Percentiles rank a stretch among this genome's conserved stretches.
phyloP scores from a whole-genome alignment of 192 early-diverging fungal genomes.

The Coemansia sp. region DNA sequence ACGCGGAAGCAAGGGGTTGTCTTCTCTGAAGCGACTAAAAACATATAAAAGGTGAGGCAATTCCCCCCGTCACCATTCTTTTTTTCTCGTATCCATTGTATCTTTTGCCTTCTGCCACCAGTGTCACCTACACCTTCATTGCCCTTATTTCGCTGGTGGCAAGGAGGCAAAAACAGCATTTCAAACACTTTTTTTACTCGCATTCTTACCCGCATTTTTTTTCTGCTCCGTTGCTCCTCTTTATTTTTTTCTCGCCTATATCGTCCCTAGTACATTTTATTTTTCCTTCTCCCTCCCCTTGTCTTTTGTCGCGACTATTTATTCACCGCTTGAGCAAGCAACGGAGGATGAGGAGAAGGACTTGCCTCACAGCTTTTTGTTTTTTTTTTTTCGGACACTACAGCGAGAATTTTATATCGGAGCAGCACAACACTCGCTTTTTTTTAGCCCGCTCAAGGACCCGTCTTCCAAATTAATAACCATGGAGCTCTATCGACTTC shows the following conservation, averaged over 20 bases:
- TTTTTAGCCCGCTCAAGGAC: not conserved
- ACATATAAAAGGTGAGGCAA: not conserved
- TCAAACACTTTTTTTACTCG: not conserved
- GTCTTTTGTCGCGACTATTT: slow-evolving; percentile 6
- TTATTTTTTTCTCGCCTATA: not conserved
- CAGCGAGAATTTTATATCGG: not conserved
- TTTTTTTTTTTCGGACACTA: not conserved
- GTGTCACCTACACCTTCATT: not conserved
- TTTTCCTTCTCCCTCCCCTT: not conserved
- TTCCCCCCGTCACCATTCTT: not conserved
- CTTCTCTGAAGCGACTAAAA: not conserved
- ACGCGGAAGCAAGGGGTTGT: not conserved
- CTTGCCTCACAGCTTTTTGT: not conserved
- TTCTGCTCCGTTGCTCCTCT: not conserved
- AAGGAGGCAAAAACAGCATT: not conserved
- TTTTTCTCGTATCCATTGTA: not conserved
- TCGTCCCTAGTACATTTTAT: not conserved
- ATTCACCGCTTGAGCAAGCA: slow-evolving; percentile 1
- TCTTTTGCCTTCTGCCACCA: slow-evolving; percentile 7
- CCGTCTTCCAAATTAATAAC: no score
- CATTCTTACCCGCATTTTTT: slow-evolving; percentile 6
- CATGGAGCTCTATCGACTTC: not conserved
- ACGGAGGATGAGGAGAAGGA: not conserved
- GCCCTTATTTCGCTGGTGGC: not conserved
- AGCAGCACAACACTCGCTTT: not conserved